Percentiles rank a stretch among this genome's conserved stretches.
phyloP scores from a whole-genome alignment of 345 rosid genomes.

The Lepidium aucheri region DNA sequence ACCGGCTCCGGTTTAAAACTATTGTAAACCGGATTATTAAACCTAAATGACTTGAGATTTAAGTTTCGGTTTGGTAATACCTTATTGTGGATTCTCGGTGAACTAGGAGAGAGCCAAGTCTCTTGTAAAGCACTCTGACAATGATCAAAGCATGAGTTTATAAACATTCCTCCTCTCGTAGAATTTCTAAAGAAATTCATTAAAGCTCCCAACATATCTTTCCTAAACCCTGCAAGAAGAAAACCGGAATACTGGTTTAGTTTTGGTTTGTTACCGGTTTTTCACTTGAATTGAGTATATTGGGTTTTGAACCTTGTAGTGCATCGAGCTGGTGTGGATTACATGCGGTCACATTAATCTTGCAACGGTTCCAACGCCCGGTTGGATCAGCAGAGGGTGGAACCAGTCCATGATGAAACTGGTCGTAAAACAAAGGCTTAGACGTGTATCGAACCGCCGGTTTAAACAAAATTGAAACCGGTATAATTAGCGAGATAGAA shows the following conservation, averaged over 20 bases:
- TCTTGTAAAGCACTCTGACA: constrained; percentile 86
- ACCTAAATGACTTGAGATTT: neutral
- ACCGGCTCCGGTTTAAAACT: neutral
- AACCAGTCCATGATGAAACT: constrained; percentile 78
- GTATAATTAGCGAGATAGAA: neutral
- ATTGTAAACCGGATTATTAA: neutral
- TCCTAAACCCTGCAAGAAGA: constrained; percentile 54
- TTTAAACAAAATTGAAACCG: neutral
- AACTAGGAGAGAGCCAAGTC: constrained; percentile 75
- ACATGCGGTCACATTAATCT: constrained; percentile 50
- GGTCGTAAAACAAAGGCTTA: constrained; percentile 4
- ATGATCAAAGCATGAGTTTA: constrained; percentile 94
- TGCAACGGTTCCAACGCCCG: constrained; percentile 75
- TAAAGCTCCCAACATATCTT: constrained; percentile 56
- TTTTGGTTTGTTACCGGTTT: neutral
- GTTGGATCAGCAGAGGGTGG: constrained; percentile 67
- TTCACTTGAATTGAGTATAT: neutral
- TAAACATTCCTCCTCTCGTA: constrained; percentile 60
- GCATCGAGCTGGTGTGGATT: constrained; percentile 40
- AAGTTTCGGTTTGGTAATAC: constrained; percentile 21
- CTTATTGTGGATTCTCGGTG: constrained; percentile 69
- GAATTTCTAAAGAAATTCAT: constrained; percentile 36
- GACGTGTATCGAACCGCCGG: neutral
- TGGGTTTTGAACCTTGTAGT: constrained; percentile 48
- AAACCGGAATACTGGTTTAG: neutral